phyloP scores from a whole-genome alignment of 2,329 filamentous ascomycete genomes.

The Curvularia hawaiiensis region DNA sequence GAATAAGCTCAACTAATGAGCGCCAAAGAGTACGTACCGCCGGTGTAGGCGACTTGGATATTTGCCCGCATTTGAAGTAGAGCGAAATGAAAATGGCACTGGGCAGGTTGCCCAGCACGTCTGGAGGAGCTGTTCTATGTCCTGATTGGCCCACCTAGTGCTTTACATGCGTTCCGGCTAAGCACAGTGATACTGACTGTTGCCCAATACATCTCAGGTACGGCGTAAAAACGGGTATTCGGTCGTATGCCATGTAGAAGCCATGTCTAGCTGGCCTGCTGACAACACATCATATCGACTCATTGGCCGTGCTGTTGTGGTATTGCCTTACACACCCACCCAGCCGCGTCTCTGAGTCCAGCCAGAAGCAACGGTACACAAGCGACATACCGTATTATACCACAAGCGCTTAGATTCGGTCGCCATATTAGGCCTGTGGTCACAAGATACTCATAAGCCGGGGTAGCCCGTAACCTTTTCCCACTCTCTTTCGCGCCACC shows the following conservation, averaged over 20 bases:
- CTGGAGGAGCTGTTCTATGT: conserved; percentile 26
- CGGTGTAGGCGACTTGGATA: conserved; percentile 22
- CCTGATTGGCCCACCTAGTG: conserved; percentile 39
- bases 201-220: conserved; percentile 38
- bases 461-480: conserved; percentile 27
- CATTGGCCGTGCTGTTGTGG: conserved; percentile 33
- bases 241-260: conserved; percentile 28
- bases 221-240: conserved; percentile 22
- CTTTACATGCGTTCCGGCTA: conserved; percentile 41
- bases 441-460: conserved; percentile 32
- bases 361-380: conserved; percentile 37
- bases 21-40: conserved; percentile 23
- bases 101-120: conserved; percentile 24
- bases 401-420: conserved; percentile 42
- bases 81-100: conserved; percentile 30
- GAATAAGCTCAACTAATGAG: conserved; percentile 24
- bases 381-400: conserved; percentile 30
- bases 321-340: conserved; percentile 22
- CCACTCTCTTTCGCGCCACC: conserved; percentile 17
- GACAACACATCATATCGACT: conserved; percentile 28
- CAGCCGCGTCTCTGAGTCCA: conserved; percentile 28
- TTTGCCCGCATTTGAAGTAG: conserved; percentile 24
- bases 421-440: conserved; percentile 26
- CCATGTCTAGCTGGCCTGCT: conserved; percentile 24
- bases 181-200: conserved; percentile 38